These are phyloP conservation scores for Rhinocladiella similis DNA, from an alignment of 2,329 filamentous ascomycete genomes.

Conservation along the genomic window DNA sequence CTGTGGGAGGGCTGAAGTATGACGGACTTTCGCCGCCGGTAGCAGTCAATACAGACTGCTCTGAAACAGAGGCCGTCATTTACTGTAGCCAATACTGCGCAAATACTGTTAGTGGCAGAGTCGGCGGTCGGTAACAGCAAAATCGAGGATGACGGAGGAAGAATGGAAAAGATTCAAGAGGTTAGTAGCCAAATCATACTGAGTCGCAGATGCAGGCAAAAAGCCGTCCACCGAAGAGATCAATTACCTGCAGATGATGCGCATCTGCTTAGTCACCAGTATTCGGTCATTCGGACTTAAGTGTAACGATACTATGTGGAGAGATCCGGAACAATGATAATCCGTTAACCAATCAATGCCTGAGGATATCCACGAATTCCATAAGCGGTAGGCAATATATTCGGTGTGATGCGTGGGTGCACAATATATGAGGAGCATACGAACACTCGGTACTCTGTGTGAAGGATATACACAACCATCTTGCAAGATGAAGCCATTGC, in stretches of 20 bases:
- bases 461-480: too few relatives aligned
- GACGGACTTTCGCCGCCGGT: conserved; percentile 5
- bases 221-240: too few relatives aligned
- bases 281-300: neutral
- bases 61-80: conserved; percentile 18
- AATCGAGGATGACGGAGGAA: neutral
- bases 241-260: neutral
- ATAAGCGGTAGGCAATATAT: too few relatives aligned
- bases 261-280: neutral
- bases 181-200: too few relatives aligned
- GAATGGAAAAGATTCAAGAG: neutral
- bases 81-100: conserved; percentile 7
- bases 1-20: neutral
- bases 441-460: too few relatives aligned
- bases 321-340: neutral
- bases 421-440: too few relatives aligned
- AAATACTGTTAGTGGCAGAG: neutral
- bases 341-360: neutral
- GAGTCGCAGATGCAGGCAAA: too few relatives aligned
- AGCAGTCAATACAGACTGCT: conserved; percentile 26
- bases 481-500: too few relatives aligned
- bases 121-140: neutral
- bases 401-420: too few relatives aligned
- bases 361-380: too few relatives aligned
- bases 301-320: neutral